Evolutionary conservation across 2,329 filamentous ascomycete genomes (phyloP).

Genomic region (Exophiala alcalophila): DNA sequence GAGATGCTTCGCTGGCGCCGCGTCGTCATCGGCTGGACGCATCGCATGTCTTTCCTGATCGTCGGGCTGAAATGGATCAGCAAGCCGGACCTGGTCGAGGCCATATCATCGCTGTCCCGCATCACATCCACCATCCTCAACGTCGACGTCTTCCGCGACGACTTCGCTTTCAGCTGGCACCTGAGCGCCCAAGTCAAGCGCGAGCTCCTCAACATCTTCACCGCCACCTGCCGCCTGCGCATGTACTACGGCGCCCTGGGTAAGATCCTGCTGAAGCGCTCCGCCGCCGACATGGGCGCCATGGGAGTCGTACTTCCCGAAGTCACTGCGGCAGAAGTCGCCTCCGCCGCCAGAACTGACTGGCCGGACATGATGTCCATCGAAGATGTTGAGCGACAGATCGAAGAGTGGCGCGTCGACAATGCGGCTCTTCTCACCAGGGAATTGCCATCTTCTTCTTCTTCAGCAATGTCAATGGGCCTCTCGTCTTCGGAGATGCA

Average conservation of each 20-base stretch:
- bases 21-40: not conserved
- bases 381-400: conserved; percentile 3
- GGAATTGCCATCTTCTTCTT: conserved; percentile 1
- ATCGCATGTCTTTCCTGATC: not conserved
- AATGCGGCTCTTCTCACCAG: not conserved
- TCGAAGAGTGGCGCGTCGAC: conserved; percentile 4
- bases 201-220: not conserved
- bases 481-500: not conserved
- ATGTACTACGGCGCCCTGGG: not conserved
- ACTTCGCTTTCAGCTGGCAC: not conserved
- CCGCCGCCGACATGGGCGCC: not conserved
- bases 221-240: not conserved
- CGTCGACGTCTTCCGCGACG: not conserved
- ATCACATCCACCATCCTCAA: too few species aligned
- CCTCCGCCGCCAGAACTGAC: not conserved
- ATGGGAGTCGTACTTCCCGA: too few species aligned
- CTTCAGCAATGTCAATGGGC: conserved; percentile 1
- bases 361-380: not conserved
- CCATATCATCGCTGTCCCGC: not conserved
- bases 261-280: not conserved
- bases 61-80: not conserved
- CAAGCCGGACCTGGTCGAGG: not conserved
- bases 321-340: not conserved
- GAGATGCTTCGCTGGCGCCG: not conserved
- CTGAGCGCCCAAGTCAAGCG: not conserved